Evolutionary conservation across 768 basidiomycete genomes (phyloP), one percentile per base, ranked within the genome.

Genomic region (Suillus occidentalis): DNA sequence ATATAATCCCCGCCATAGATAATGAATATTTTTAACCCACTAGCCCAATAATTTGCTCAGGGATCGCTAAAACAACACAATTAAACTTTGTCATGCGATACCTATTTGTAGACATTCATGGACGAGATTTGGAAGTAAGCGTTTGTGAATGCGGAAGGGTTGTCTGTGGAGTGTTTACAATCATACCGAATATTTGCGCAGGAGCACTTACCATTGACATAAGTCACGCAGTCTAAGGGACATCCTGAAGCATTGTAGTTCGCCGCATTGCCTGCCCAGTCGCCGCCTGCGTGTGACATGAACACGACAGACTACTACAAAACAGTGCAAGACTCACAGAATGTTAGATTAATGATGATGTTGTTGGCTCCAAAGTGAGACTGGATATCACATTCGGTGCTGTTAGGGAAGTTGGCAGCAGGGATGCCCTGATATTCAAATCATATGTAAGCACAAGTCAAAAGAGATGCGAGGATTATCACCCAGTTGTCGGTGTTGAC

Each of bases 71-170:
- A 36, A 12, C 10, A 28, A 34, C 31, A 20, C 31, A 13, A 6
- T 34, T 60, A 18, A n/a, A 5, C 34, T 18, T 16, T 61, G 10
- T 39, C 12, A 13, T 50, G n/a, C 20, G 37, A 20, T 39, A 39
- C 63, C 68, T 73, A 82, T 34, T 71, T 76, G 73, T 86, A 87
- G 37, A 86, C 76, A 64, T 82, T 84, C 61, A 92, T 74, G 59
- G 83, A 84, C 56, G 83, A 81, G 72, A 94, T 83, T 52, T 90
- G 85, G 77, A 90, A 93, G 79, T 87, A 92, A 0, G 92, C 89
- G 39, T 89, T 78, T 12, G 68, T 67, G 76, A 92, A 92, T 13
- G 87, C 88, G 4, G 76, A 73, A 1, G 91, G 91, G 69, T 90
- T 88, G 66, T 85, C 88, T 89, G 64, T 20, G 14, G 49, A 20